These are phyloP conservation scores for Ensete glaucum DNA, from an alignment of 176 grass and related monocot species.

Conservation along the genomic window DNA sequence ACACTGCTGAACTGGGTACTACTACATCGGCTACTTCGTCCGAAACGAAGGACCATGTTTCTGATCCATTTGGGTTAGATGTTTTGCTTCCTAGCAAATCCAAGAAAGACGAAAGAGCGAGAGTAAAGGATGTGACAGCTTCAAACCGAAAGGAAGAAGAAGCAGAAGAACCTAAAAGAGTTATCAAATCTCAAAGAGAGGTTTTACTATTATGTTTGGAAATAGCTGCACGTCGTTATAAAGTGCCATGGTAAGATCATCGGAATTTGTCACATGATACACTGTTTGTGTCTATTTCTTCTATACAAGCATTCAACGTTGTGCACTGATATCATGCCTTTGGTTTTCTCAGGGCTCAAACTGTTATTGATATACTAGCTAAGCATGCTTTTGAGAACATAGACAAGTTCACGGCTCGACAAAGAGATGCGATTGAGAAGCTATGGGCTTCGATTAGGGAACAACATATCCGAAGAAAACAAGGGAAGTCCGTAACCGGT, in stretches of 20 bases:
- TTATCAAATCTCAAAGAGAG: constrained; percentile 59
- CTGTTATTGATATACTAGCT: constrained; percentile 64
- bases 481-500: constrained; percentile 80
- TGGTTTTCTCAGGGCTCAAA: constrained; percentile 62
- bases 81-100: constrained; percentile 41
- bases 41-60: constrained; percentile 21
- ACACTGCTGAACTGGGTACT: constrained; percentile 11
- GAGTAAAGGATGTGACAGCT: constrained; percentile 28
- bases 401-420: constrained; percentile 52
- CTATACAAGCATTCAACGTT: not conserved
- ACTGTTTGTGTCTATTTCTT: not conserved
- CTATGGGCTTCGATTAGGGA: constrained; percentile 91
- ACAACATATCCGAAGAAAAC: constrained; percentile 69
- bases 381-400: constrained; percentile 69
- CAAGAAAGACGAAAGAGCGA: constrained; percentile 43
- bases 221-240: constrained; percentile 73
- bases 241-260: constrained; percentile 48
- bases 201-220: constrained; percentile 79
- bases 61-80: constrained; percentile 87
- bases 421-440: constrained; percentile 55
- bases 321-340: not conserved
- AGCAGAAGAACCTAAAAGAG: constrained; percentile 40
- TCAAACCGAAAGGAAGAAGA: constrained; percentile 36
- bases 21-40: not conserved
- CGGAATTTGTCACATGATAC: not conserved